These are phyloP conservation scores for Taiozyma sp. DNA, from an alignment of 1,139 yeast species.

Conservation along the genomic window DNA sequence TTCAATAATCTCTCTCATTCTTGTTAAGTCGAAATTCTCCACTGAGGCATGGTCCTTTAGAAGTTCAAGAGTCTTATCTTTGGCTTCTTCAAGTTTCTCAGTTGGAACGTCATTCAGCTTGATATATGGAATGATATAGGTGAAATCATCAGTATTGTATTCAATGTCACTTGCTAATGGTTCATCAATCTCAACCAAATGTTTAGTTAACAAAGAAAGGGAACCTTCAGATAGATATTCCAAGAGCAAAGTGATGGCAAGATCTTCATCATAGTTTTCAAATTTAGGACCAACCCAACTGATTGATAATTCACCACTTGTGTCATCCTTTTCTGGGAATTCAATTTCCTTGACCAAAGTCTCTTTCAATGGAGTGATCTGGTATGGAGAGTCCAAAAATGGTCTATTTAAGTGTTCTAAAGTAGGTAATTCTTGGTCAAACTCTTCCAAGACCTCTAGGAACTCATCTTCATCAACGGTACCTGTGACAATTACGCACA, in stretches of 20 bases:
- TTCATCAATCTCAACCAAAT: slow-evolving; percentile 73
- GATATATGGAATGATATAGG: slow-evolving; percentile 52
- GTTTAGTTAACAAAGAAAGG: slow-evolving; percentile 58
- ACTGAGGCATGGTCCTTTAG: slow-evolving; percentile 44
- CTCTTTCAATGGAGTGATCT: slow-evolving; percentile 33
- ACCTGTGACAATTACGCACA: slow-evolving; percentile 80
- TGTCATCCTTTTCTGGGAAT: slow-evolving; percentile 88
- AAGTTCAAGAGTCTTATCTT: slow-evolving; percentile 43
- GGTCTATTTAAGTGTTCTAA: slow-evolving; percentile 52
- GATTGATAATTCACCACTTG: slow-evolving; percentile 68
- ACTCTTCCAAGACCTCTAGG: slow-evolving; percentile 49
- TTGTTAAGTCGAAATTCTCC: slow-evolving; percentile 50
- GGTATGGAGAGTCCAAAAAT: slow-evolving; percentile 66
- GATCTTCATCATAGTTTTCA: slow-evolving; percentile 43
- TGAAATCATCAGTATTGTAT: slow-evolving; percentile 65
- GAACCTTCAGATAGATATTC: slow-evolving; percentile 74
- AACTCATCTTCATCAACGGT: slow-evolving; percentile 73
- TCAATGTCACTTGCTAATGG: slow-evolving; percentile 76
- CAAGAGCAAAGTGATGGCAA: slow-evolving; percentile 70
- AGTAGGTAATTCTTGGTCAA: slow-evolving; percentile 53
- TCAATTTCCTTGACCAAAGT: slow-evolving; percentile 46
- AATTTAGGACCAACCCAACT: slow-evolving; percentile 83
- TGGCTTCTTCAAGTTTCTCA: slow-evolving; percentile 48
- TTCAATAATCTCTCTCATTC: slow-evolving; percentile 62
- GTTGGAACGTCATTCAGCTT: slow-evolving; percentile 74